Conservation (phyloP, 208 protist species). For the Naegleria lovaniensis region DNA sequence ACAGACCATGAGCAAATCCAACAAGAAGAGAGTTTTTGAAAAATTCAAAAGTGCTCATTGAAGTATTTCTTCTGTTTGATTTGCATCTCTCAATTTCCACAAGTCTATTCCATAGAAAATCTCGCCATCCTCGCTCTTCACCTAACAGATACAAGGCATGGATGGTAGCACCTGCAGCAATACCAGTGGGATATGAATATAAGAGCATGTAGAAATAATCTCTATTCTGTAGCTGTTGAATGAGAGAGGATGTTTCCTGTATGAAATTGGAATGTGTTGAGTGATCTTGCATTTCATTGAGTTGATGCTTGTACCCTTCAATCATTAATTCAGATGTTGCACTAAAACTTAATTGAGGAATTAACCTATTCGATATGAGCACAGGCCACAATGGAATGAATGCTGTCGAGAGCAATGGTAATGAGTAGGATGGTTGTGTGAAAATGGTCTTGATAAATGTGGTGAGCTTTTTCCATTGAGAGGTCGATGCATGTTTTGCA, state of each 20-base stretch:
- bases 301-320: neutral
- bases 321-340: neutral
- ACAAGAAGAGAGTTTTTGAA: neutral
- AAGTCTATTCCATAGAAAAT: neutral
- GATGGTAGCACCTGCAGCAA: neutral
- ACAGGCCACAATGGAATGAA: neutral
- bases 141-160: neutral
- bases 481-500: neutral
- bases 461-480: neutral
- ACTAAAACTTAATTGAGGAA: neutral
- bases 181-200: neutral
- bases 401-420: neutral
- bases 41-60: neutral
- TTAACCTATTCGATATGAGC: neutral
- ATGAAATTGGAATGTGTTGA: no score
- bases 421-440: neutral
- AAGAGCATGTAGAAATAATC: neutral
- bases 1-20: neutral
- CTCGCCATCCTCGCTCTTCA: neutral
- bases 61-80: neutral
- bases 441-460: neutral
- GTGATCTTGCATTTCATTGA: neutral
- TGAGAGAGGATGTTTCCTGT: neutral
- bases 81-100: neutral
- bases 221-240: neutral